phyloP scores from a whole-genome alignment of 2,329 filamentous ascomycete species.

The Diaporthe velutina region DNA sequence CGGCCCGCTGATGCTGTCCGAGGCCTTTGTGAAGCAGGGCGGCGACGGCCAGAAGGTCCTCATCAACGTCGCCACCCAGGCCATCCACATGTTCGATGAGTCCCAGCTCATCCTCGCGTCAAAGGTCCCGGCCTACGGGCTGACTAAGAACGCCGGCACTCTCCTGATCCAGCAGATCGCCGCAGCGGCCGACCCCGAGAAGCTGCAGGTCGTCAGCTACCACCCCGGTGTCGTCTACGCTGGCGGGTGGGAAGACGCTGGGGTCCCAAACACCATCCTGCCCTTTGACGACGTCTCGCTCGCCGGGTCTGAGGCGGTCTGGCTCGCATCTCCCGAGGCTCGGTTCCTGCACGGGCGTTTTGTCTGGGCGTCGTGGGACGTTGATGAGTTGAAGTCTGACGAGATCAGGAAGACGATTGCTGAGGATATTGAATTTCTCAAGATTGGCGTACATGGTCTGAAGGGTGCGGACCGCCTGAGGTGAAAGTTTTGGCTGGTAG shows the following conservation, averaged over 20 bases:
- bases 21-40: conserved; percentile 41
- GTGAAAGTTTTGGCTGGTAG: neutral
- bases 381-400: conserved; percentile 30
- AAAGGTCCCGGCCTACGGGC: conserved; percentile 35
- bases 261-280: neutral
- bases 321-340: conserved; percentile 33
- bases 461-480: neutral
- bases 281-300: conserved; percentile 27
- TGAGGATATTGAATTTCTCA: conserved; percentile 27
- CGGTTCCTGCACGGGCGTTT: conserved; percentile 34
- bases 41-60: conserved; percentile 13
- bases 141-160: conserved; percentile 43
- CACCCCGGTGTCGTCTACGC: conserved; percentile 42
- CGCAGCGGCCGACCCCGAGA: conserved; percentile 35
- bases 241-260: neutral
- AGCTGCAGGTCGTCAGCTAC: conserved; percentile 44
- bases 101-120: conserved; percentile 41
- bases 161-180: conserved; percentile 43
- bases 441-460: conserved; percentile 20
- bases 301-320: conserved; percentile 17
- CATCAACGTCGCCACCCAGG: conserved; percentile 31
- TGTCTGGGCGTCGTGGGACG: conserved; percentile 32
- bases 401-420: conserved; percentile 30
- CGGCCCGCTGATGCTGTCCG: conserved; percentile 38
- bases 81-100: conserved; percentile 40